These are phyloP conservation scores for Lachnellula arida DNA, from an alignment of 2,329 filamentous ascomycete genomes.

Conservation along the genomic window DNA sequence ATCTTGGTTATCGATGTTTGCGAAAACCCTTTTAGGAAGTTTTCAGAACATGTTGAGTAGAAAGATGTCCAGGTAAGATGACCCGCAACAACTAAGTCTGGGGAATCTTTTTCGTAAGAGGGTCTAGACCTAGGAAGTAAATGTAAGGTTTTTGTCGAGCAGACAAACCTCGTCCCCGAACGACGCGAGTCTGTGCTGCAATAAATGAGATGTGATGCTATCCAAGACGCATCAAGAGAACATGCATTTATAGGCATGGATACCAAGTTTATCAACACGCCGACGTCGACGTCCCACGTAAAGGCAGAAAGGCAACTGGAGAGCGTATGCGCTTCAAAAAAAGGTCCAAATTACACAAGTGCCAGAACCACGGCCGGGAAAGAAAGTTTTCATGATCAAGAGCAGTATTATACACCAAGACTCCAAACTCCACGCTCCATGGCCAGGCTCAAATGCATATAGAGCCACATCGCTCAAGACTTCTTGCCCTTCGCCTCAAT, in stretches of 20 bases:
- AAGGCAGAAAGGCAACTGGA: neutral
- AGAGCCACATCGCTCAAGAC: conserved; percentile 3
- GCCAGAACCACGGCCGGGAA: neutral
- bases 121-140: too few species aligned
- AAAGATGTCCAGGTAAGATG: too few species aligned
- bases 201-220: neutral
- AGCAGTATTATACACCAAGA: neutral
- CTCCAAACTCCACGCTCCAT: conserved; percentile 1
- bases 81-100: too few species aligned
- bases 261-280: neutral
- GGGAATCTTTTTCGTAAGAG: too few species aligned
- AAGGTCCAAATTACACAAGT: neutral
- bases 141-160: too few species aligned
- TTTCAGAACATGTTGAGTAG: too few species aligned
- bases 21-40: too few species aligned
- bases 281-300: too few species aligned
- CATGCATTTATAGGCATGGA: neutral
- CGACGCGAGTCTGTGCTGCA: neutral
- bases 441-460: neutral
- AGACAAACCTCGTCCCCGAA: neutral
- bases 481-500: conserved; percentile 44
- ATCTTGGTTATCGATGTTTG: too few species aligned
- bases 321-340: neutral
- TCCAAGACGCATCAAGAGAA: neutral
- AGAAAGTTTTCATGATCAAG: neutral